These are phyloP conservation scores for Globisporangium rhizosaccharum DNA, from an alignment of 352 stramenopile species.

Conservation along the genomic window DNA sequence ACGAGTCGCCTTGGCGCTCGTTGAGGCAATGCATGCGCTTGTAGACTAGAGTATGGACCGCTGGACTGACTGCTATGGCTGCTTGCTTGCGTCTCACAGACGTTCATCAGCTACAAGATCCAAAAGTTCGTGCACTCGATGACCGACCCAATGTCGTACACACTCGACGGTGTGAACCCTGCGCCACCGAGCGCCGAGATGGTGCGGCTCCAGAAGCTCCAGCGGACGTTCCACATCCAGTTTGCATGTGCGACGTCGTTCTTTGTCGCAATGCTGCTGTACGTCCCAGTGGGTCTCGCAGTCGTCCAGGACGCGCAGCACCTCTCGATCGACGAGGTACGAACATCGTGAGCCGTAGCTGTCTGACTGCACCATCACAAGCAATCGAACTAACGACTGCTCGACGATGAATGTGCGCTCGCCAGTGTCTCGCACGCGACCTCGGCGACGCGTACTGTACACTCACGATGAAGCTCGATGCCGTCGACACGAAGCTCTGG, in stretches of 20 bases:
- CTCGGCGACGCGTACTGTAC: constrained; percentile 34
- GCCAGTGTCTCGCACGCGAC: constrained; percentile 19
- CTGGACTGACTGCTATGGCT: neutral
- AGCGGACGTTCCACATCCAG: constrained; percentile 26
- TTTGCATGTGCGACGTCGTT: constrained; percentile 16
- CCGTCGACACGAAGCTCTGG: constrained; percentile 32
- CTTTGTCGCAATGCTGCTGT: constrained; percentile 19
- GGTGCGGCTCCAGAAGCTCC: constrained; percentile 15
- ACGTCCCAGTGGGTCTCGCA: constrained; percentile 21
- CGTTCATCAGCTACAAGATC: constrained; percentile 33
- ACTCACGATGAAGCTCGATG: constrained; percentile 24
- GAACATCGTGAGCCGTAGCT: neutral
- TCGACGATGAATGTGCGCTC: neutral
- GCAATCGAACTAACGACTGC: no score
- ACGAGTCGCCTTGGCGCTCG: neutral
- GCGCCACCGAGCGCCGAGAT: constrained; percentile 10
- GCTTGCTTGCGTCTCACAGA: constrained; percentile 13
- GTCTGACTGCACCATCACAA: neutral
- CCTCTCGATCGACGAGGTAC: constrained; percentile 16
- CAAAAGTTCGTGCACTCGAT: constrained; percentile 8
- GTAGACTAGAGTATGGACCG: neutral
- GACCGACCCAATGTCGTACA: constrained; percentile 6
- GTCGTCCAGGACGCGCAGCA: constrained; percentile 14
- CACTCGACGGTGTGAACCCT: constrained; percentile 8
- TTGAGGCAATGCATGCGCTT: neutral